Percentiles rank a stretch among this genome's conserved stretches.
Evolutionary conservation across 1,284 basidiomycete genomes (phyloP).

Genomic region (Ustilago crameri): DNA sequence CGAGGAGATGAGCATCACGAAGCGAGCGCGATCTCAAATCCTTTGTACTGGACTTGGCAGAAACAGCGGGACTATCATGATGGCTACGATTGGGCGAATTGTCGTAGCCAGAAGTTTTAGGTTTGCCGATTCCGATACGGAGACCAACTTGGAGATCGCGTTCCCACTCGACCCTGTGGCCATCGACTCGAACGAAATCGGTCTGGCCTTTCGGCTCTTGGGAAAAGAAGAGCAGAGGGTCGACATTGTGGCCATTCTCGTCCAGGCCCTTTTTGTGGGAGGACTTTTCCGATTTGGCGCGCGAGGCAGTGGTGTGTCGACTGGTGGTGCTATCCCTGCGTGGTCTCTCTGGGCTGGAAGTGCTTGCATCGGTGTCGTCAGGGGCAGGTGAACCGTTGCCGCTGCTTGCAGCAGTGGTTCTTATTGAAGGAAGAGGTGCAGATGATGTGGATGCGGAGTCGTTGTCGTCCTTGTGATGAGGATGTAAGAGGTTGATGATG

Average conservation of each 20-base stretch:
- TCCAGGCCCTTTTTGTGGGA: slow-evolving; percentile 19
- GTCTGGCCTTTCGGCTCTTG: slow-evolving; percentile 56
- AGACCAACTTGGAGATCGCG: slow-evolving; percentile 54
- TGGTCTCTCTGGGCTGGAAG: slow-evolving; percentile 10
- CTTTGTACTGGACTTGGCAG: slow-evolving; percentile 41
- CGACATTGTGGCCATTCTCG: slow-evolving; percentile 25
- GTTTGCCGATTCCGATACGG: slow-evolving; percentile 57
- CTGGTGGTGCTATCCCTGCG: slow-evolving; percentile 42
- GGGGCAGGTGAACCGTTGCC: slow-evolving; percentile 3
- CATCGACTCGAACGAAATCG: slow-evolving; percentile 33
- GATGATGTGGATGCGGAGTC: slow-evolving; percentile 1
- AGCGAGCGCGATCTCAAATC: slow-evolving; percentile 28
- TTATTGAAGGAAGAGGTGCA: not conserved
- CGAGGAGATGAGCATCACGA: slow-evolving; percentile 32
- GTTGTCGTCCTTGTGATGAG: slow-evolving; percentile 14
- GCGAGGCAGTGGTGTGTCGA: slow-evolving; percentile 27
- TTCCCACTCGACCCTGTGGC: slow-evolving; percentile 58
- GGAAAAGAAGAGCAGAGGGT: slow-evolving; percentile 43
- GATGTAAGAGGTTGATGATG: slow-evolving; percentile 20
- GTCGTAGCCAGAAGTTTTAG: slow-evolving; percentile 18
- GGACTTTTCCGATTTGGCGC: slow-evolving; percentile 31
- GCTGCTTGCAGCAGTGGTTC: not conserved
- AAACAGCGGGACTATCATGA: slow-evolving; percentile 27
- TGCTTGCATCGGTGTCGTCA: slow-evolving; percentile 8
- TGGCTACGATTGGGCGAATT: slow-evolving; percentile 21